Conservation (phyloP, 169 alveolate genomes). For the Eimeria acervulina region DNA sequence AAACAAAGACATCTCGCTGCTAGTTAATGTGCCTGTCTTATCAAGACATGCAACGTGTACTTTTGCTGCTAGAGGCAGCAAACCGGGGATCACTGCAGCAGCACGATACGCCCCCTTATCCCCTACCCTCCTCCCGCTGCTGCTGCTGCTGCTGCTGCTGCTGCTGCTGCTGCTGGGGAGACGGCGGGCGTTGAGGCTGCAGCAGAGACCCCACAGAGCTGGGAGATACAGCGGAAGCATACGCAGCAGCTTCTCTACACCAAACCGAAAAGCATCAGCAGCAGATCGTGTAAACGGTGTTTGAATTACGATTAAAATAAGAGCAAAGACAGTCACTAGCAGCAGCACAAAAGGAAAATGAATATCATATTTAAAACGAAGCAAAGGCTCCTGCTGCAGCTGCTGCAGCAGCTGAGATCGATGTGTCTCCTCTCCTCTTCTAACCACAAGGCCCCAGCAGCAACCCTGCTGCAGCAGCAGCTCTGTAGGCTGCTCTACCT, state of each 20-base stretch:
- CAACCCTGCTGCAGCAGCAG: constrained; percentile 11
- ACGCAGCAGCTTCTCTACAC: constrained; percentile 23
- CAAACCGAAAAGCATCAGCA: not conserved
- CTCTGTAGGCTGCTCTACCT: not conserved
- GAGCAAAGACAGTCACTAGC: not conserved
- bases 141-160: constrained; percentile 23
- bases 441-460: constrained; percentile 73
- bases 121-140: not conserved
- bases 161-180: not conserved
- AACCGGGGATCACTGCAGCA: constrained; percentile 47
- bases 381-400: not conserved
- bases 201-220: constrained; percentile 54
- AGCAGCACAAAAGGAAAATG: not conserved
- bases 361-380: not conserved
- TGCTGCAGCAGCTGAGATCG: constrained; percentile 69
- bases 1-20: constrained; percentile 5
- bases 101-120: not conserved
- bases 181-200: not conserved
- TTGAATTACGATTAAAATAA: not conserved
- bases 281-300: not conserved
- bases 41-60: constrained; percentile 58
- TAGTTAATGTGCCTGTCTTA: constrained; percentile 78
- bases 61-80: constrained; percentile 71
- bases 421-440: constrained; percentile 27
- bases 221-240: constrained; percentile 71